Percentiles rank a stretch among this genome's conserved stretches.
Conservation (phyloP, 1,139 yeast species). For the Hyphopichia pseudoburtonii region DNA sequence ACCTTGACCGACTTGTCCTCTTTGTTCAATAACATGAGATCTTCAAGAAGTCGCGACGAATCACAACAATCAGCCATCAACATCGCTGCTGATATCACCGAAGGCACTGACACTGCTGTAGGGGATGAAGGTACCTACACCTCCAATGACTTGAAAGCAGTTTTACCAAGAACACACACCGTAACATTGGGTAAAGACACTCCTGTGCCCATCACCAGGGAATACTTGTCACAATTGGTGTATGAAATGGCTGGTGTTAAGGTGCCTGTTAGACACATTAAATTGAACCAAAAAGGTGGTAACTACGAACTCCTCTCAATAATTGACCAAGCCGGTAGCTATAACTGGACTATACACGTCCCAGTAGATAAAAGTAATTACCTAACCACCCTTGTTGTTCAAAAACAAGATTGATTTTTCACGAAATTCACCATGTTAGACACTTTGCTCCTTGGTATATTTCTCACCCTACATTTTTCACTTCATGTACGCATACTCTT, state of each 20-base stretch:
- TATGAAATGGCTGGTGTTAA: slow-evolving; percentile 32
- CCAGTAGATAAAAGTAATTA: background rate
- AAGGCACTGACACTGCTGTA: slow-evolving; percentile 3
- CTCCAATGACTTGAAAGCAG: slow-evolving; percentile 28
- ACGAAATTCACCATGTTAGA: too few relatives aligned
- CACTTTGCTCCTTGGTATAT: too few relatives aligned
- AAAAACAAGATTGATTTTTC: slow-evolving; percentile 10
- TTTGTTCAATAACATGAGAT: slow-evolving; percentile 32
- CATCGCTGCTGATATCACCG: slow-evolving; percentile 4
- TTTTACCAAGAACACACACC: slow-evolving; percentile 29
- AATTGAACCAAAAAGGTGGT: slow-evolving; percentile 15
- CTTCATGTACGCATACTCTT: too few relatives aligned
- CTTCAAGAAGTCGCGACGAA: slow-evolving; percentile 5
- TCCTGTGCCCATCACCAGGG: slow-evolving; percentile 30
- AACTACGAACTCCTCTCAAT: slow-evolving; percentile 7
- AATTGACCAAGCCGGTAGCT: slow-evolving; percentile 30
- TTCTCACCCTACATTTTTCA: too few relatives aligned
- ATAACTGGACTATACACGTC: slow-evolving; percentile 9
- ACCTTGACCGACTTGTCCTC: slow-evolving; percentile 40
- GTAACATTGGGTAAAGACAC: slow-evolving; percentile 14
- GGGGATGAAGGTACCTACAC: slow-evolving; percentile 10
- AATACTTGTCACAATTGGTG: slow-evolving; percentile 21
- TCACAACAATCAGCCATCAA: background rate
- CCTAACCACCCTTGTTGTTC: slow-evolving; percentile 8
- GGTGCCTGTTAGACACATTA: slow-evolving; percentile 26